These are phyloP conservation scores for Conoideocrella luteorostrata DNA, from an alignment of 2,329 filamentous ascomycete species.

Conservation along the genomic window DNA sequence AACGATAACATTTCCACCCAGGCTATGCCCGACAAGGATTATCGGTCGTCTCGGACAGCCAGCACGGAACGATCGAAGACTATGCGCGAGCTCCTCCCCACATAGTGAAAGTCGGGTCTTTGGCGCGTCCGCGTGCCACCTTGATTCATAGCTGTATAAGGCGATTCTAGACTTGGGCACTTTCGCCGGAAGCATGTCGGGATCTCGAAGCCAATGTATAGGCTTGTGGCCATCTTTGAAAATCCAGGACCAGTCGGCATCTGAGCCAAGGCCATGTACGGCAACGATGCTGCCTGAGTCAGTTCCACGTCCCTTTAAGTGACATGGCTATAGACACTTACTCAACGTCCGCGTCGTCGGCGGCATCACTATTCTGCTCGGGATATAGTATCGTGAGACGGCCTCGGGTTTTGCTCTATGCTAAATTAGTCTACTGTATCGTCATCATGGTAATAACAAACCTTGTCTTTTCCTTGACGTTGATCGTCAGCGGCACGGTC, in stretches of 20 bases:
- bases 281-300: slow-evolving; percentile 9
- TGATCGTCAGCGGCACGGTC: no score
- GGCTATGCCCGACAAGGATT: slow-evolving; percentile 16
- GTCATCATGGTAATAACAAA: no score
- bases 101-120: slow-evolving; percentile 14
- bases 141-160: slow-evolving; percentile 16
- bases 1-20: slow-evolving; percentile 15
- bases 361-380: background rate
- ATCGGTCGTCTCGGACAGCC: slow-evolving; percentile 9
- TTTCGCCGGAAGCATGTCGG: slow-evolving; percentile 10
- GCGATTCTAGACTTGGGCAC: background rate
- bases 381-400: background rate
- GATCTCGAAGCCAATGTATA: slow-evolving; percentile 15
- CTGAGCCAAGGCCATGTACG: slow-evolving; percentile 15
- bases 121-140: slow-evolving; percentile 14
- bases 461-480: no score
- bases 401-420: background rate
- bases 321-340: slow-evolving; percentile 1
- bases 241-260: slow-evolving; percentile 17
- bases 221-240: slow-evolving; percentile 9
- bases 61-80: slow-evolving; percentile 8
- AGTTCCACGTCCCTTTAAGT: background rate
- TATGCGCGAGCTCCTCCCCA: slow-evolving; percentile 14
- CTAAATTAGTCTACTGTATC: no score
- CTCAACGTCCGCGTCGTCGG: slow-evolving; percentile 6